Base-by-base conservation (phyloP, 768 basidiomycete species). In the Tylopilus rubrobrunneus region DNA sequence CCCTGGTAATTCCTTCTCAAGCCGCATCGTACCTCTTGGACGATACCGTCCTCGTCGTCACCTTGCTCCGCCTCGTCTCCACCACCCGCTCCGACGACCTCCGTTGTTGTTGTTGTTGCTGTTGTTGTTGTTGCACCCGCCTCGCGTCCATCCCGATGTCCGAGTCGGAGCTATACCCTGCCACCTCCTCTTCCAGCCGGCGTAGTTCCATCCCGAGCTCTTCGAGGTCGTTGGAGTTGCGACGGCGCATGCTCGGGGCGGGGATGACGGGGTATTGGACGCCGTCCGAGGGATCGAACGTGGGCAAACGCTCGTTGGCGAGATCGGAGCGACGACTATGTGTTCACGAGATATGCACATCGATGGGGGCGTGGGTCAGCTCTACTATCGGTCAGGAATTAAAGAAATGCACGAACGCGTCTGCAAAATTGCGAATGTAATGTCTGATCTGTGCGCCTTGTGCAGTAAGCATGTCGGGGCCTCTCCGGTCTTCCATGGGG, bases 241-340 rank as follows among this genome's bases (percentile, higher is more conserved):
- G 71, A 17, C 71, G 70, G 36, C 81, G 81, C 74, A 87, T 89
- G 56, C 80, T 83, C 11, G 85, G 85, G 15, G 78, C 81, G 1
- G 85, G 76, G 63, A 84, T 83, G 51, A 78, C 74, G 6, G 76
- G 75, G 33, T 73, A 69, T 14, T 73, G 63, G 41, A 52, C 58
- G 58, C 59, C 46, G 41, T 64, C 55, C 28, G 51, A 42, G 48
- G 74, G 66, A 59, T 78, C 69, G 71, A 82, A 81, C 52, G 75
- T 71, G 3, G 89, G 89, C 19, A 92, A 69, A 52, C 86, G 85
- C 66, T 91, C 89, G 71, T 92, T 92, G 45, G 76, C 74, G 25
- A 86, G 62, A 70, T 91, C 89, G 34, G 83, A 81, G 21, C 82
- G 82, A 48, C 89, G 89, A 36, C 86, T 88, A 62, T 17, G 29